These are phyloP conservation scores for Hamamelis virginiana DNA, from an alignment of 164 flowering plant genomes.

Conservation along the genomic window DNA sequence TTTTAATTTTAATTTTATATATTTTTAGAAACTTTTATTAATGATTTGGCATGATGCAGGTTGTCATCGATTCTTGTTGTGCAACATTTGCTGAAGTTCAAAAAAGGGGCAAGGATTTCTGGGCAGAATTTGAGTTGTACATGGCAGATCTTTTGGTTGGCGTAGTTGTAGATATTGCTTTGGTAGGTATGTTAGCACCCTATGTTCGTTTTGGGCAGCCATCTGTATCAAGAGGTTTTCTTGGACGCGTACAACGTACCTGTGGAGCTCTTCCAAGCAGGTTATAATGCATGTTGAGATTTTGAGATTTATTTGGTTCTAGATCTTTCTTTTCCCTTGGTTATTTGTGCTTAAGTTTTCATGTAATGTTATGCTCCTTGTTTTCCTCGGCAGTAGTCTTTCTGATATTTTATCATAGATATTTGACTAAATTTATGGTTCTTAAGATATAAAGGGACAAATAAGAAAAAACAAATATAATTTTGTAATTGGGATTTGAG, in stretches of 20 bases:
- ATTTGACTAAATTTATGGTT: too few species aligned
- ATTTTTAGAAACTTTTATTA: neutral
- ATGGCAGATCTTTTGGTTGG: slow-evolving; percentile 88
- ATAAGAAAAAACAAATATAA: too few species aligned
- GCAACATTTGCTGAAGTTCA: slow-evolving; percentile 96
- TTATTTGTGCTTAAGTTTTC: too few species aligned
- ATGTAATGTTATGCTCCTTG: too few species aligned
- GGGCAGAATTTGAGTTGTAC: slow-evolving; percentile 95
- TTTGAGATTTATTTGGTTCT: neutral
- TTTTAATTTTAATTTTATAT: neutral
- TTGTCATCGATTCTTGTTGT: slow-evolving; percentile 92
- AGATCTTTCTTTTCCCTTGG: too few species aligned
- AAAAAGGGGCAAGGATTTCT: slow-evolving; percentile 92
- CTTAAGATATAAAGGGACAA: neutral
- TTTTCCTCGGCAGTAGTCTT: too few species aligned
- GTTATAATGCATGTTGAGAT: slow-evolving; percentile 24
- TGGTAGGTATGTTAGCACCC: slow-evolving; percentile 93
- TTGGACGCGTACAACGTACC: slow-evolving; percentile 61
- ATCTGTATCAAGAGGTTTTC: slow-evolving; percentile 54
- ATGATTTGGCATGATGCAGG: slow-evolving; percentile 37
- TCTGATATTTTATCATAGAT: too few species aligned
- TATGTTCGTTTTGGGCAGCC: slow-evolving; percentile 81
- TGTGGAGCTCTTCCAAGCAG: slow-evolving; percentile 88
- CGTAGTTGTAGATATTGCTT: slow-evolving; percentile 71
- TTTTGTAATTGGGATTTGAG: too few species aligned